phyloP scores from a whole-genome alignment of 257 asterid species.

The Osmanthus fragrans region DNA sequence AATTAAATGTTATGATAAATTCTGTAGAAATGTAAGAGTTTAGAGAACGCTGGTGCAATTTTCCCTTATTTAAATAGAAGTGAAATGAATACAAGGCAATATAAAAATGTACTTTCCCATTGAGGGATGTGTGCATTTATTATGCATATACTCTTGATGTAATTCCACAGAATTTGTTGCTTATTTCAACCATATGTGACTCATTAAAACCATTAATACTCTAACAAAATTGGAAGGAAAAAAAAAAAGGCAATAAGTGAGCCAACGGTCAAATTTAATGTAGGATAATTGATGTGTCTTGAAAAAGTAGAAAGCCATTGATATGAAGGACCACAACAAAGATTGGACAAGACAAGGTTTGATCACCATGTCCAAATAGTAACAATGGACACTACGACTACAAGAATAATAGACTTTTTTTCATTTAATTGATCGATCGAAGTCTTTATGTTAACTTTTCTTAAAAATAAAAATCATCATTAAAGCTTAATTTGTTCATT shows the following conservation, averaged over 20 bases:
- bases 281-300: not conserved
- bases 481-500: not conserved
- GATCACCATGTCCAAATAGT: not conserved
- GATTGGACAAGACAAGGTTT: not conserved
- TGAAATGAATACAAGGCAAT: too few relatives aligned
- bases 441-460: not conserved
- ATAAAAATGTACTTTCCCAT: too few relatives aligned
- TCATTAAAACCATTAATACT: not conserved
- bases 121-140: not conserved
- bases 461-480: too few relatives aligned
- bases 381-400: not conserved
- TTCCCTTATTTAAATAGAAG: not conserved
- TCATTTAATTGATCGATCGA: not conserved
- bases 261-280: not conserved
- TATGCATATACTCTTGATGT: not conserved
- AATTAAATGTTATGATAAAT: rapidly evolving
- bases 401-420: too few relatives aligned
- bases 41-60: too few relatives aligned
- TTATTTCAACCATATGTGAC: not conserved
- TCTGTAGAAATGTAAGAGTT: too few relatives aligned
- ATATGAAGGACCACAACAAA: not conserved
- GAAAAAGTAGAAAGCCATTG: not conserved
- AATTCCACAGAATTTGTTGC: not conserved
- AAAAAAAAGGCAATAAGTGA: not conserved
- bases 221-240: not conserved